Evolutionary conservation across 2,329 filamentous ascomycete species (phyloP).

Genomic region (Trichoderma asperellum): DNA sequence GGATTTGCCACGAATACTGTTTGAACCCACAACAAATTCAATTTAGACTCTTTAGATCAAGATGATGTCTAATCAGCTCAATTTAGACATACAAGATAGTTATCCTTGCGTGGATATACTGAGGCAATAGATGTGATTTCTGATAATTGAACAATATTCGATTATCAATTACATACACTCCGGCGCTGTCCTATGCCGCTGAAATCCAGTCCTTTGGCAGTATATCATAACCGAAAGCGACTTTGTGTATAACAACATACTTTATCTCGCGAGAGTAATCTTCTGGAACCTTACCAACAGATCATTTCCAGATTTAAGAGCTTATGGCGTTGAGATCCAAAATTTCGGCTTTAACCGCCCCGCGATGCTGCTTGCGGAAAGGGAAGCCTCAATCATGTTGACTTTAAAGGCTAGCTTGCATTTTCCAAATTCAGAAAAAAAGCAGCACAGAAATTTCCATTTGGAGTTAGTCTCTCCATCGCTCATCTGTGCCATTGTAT

Average conservation of each 20-base stretch:
- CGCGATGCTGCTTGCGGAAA: background rate
- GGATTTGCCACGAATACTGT: background rate
- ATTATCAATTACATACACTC: background rate
- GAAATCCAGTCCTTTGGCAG: background rate
- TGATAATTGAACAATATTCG: background rate
- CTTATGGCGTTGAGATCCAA: background rate
- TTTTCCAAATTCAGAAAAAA: background rate
- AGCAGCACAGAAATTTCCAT: conserved; percentile 1
- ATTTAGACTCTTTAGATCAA: background rate
- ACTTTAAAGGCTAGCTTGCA: background rate
- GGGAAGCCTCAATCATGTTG: background rate
- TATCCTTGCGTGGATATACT: background rate
- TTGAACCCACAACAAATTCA: background rate
- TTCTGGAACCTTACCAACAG: background rate
- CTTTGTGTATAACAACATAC: background rate
- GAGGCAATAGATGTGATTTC: background rate
- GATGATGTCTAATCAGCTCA: background rate
- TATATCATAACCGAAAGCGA: background rate
- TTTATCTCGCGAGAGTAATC: background rate
- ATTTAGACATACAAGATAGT: background rate
- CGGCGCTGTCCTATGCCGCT: background rate
- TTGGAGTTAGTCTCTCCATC: background rate
- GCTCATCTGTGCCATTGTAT: too few relatives aligned
- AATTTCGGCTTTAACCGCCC: background rate
- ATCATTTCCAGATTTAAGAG: background rate